Evolutionary conservation across 768 basidiomycete species (phyloP), one percentile per base, ranked within the genome.

Genomic region (Leccinum arenicola): DNA sequence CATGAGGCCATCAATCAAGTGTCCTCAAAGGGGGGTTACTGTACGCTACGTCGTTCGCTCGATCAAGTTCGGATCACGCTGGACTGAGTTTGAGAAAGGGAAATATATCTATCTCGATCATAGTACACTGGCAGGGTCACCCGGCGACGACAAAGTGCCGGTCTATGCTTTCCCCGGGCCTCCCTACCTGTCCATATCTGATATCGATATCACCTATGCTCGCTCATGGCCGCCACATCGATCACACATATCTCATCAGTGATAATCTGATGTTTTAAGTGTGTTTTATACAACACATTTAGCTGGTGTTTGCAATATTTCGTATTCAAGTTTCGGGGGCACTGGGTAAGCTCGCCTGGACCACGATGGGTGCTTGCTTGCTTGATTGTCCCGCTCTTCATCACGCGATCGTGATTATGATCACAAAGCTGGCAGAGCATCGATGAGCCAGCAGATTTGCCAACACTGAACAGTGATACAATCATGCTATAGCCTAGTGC

Each of bases 181-280:
- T 29, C 48, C 21, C 14, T 9, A 12, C 21, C 14, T 48, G 19
- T 10, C 21, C 12, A 21, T 48, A 8, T 7, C 12, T 48, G 21
- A 48, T 23, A 45, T 25, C 23, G 27, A 29, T 29, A 29, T 50
- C 47, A 62, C 40, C 60, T 62, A 64, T 62, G 58, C 52, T 53
- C 50, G 11, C 19, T 17, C 47, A 64, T 33, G 33, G 64, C 48
- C 51, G 54, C 57, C 62, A 56, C 61, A 45, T 48, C n/a, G n/a
- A 43, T 43, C n/a, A n/a, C n/a, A 43, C 9, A 43, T n/a, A 40
- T 43, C n/a, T n/a, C 47, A 48, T 48, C 47, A 21, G 47, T 25
- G 11, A 19, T 6, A 47, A 23, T 43, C 17, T 43, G n/a, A 43
- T 43, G 40, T 43, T 43, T 43, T 43, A 43, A n/a, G n/a, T 43